A percentile compares a stretch with the other conserved stretches of the same genome.
These are phyloP conservation scores for Leccinum subspadiceum DNA, from an alignment of 1,284 basidiomycete species.

Conservation along the genomic window DNA sequence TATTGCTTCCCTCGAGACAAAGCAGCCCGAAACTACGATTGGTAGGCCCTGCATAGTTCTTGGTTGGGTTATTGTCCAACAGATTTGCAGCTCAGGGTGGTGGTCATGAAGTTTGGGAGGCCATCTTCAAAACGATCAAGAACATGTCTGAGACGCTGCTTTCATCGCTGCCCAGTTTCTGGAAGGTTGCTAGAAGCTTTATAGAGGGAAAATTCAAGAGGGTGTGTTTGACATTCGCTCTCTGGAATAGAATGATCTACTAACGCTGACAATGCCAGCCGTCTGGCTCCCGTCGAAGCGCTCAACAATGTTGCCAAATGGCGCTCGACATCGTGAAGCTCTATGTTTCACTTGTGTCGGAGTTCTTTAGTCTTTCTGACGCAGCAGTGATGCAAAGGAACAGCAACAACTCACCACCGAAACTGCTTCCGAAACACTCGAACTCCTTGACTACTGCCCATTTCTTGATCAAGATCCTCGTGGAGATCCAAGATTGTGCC, in stretches of 20 bases:
- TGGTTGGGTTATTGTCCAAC: not conserved
- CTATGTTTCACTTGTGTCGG: constrained; percentile 83
- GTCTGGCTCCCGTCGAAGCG: constrained; percentile 61
- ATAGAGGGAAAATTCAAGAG: constrained; percentile 90
- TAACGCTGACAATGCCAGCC: constrained; percentile 17
- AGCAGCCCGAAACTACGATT: constrained; percentile 59
- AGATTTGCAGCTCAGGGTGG: constrained; percentile 45
- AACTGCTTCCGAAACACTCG: constrained; percentile 72
- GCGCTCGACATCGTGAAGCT: constrained; percentile 86
- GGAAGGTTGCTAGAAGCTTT: constrained; percentile 89
- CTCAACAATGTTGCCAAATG: constrained; percentile 87
- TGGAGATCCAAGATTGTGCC: constrained; percentile 84
- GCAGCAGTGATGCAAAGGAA: constrained; percentile 52
- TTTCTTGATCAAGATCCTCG: constrained; percentile 77
- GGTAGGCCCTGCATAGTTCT: constrained; percentile 44
- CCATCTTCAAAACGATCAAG: constrained; percentile 72
- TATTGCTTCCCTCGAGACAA: constrained; percentile 58
- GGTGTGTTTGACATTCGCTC: constrained; percentile 41
- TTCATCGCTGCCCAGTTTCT: constrained; percentile 84
- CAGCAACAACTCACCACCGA: constrained; percentile 36
- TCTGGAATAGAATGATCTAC: not conserved
- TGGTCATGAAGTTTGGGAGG: constrained; percentile 80
- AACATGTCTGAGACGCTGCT: constrained; percentile 68
- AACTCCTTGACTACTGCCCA: constrained; percentile 84
- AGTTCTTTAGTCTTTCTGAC: constrained; percentile 89